A percentile compares a stretch with the other conserved stretches of the same genome.
Conservation (phyloP, 345 rosid genomes). For the Hibiscus syriacus region DNA sequence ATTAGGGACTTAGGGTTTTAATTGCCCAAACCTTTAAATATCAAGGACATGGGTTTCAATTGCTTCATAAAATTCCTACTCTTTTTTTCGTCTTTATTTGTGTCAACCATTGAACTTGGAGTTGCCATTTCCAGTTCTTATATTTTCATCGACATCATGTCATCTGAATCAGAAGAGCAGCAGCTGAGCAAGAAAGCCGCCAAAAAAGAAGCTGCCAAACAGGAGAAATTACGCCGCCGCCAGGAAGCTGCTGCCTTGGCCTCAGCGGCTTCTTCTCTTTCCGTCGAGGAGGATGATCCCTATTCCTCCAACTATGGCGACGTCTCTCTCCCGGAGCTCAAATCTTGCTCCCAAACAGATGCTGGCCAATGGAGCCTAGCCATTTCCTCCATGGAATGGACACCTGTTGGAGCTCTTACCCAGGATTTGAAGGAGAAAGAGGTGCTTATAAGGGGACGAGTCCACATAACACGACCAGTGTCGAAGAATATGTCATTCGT, state of each 20-base stretch:
- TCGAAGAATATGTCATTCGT: conserved; percentile 55
- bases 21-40: no score
- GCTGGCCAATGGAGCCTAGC: conserved; percentile 41
- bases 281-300: neutral
- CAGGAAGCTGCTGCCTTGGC: neutral
- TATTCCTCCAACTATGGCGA: neutral
- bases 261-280: neutral
- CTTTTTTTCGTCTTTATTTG: no score
- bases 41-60: no score
- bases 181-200: neutral
- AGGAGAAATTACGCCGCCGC: neutral
- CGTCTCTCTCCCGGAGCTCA: conserved; percentile 48
- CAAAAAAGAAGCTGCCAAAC: neutral
- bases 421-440: conserved; percentile 31
- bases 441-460: conserved; percentile 61
- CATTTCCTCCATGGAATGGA: conserved; percentile 30
- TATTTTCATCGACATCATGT: neutral
- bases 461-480: conserved; percentile 41
- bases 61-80: no score
- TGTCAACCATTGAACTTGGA: no score
- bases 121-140: no score
- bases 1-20: no score
- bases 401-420: conserved; percentile 37
- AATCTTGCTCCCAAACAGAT: conserved; percentile 33
- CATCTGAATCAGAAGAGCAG: neutral